These are phyloP conservation scores for Entonaema liquescens DNA, from an alignment of 495 filamentous ascomycete genomes.

Conservation along the genomic window DNA sequence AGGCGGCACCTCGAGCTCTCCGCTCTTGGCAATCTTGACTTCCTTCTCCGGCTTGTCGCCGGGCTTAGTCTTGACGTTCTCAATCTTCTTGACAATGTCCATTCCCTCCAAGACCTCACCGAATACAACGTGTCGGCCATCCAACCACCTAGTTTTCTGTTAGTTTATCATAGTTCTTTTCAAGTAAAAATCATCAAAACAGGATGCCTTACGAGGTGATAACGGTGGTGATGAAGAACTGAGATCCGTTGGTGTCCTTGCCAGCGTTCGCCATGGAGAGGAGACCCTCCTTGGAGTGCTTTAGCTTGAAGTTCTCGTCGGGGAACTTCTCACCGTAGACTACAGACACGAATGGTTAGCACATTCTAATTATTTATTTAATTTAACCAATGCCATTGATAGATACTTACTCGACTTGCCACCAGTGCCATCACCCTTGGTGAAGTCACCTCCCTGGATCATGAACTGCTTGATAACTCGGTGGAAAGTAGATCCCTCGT, in stretches of 20 bases:
- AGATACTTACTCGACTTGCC: slow-evolving; percentile 82
- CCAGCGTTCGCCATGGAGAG: slow-evolving; percentile 97
- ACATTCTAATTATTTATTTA: not conserved
- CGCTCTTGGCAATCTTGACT: slow-evolving; percentile 93
- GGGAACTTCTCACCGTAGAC: slow-evolving; percentile 94
- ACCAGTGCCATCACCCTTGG: slow-evolving; percentile 92
- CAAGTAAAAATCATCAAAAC: not conserved
- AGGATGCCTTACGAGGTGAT: slow-evolving; percentile 72
- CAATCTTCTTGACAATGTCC: slow-evolving; percentile 88
- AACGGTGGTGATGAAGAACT: slow-evolving; percentile 96
- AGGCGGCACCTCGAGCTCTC: slow-evolving; percentile 84
- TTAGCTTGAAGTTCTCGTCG: slow-evolving; percentile 99
- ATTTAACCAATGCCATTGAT: not conserved
- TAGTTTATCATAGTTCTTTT: slow-evolving; percentile 19
- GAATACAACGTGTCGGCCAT: slow-evolving; percentile 90
- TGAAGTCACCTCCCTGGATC: slow-evolving; percentile 99
- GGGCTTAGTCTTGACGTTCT: slow-evolving; percentile 73
- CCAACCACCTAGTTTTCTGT: slow-evolving; percentile 72
- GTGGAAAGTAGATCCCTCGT: slow-evolving; percentile 95
- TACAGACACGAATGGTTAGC: slow-evolving; percentile 37
- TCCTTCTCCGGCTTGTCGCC: slow-evolving; percentile 77
- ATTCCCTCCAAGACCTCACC: slow-evolving; percentile 92
- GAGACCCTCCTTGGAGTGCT: slow-evolving; percentile 70
- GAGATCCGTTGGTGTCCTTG: slow-evolving; percentile 97
- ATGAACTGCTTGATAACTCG: slow-evolving; percentile 99